Percentiles rank a stretch among this genome's conserved stretches.
phyloP scores from a whole-genome alignment of 1,284 basidiomycete species.

The Ceratobasidium sp. region DNA sequence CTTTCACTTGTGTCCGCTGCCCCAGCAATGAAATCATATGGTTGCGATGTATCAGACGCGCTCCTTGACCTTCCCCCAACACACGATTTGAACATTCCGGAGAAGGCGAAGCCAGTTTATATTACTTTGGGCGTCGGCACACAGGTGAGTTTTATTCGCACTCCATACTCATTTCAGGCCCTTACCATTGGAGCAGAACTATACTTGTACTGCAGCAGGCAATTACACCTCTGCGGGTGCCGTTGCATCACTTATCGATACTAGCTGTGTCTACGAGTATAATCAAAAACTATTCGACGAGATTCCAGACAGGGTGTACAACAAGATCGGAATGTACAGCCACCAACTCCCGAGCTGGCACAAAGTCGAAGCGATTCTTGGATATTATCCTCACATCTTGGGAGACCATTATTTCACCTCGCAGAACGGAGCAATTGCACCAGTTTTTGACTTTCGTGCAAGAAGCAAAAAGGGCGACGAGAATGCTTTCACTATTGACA shows the following conservation, averaged over 20 bases:
- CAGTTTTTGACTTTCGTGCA: constrained; percentile 73
- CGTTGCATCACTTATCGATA: constrained; percentile 70
- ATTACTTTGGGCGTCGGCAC: constrained; percentile 64
- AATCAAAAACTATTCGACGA: constrained; percentile 55
- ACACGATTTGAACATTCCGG: constrained; percentile 14
- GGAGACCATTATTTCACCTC: constrained; percentile 71
- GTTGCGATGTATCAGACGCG: constrained; percentile 38
- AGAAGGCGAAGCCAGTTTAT: constrained; percentile 55
- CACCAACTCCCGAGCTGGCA: constrained; percentile 15
- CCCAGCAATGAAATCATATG: constrained; percentile 17
- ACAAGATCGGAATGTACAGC: constrained; percentile 41
- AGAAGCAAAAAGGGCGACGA: constrained; percentile 59
- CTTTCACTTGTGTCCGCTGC: constrained; percentile 18
- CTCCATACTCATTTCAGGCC: not conserved
- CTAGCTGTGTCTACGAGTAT: constrained; percentile 65
- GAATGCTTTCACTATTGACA: constrained; percentile 65
- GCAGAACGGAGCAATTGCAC: constrained; percentile 63
- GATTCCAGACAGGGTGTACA: constrained; percentile 62
- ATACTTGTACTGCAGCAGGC: constrained; percentile 61
- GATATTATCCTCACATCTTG: constrained; percentile 57
- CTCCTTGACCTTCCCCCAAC: constrained; percentile 26
- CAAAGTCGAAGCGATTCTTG: constrained; percentile 52
- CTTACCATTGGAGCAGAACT: constrained; percentile 59
- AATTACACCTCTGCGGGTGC: constrained; percentile 65
- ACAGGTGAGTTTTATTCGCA: constrained; percentile 13